Base-by-base conservation (phyloP, 2,329 filamentous ascomycete genomes). In the Stachybotrys chlorohalonatus region DNA sequence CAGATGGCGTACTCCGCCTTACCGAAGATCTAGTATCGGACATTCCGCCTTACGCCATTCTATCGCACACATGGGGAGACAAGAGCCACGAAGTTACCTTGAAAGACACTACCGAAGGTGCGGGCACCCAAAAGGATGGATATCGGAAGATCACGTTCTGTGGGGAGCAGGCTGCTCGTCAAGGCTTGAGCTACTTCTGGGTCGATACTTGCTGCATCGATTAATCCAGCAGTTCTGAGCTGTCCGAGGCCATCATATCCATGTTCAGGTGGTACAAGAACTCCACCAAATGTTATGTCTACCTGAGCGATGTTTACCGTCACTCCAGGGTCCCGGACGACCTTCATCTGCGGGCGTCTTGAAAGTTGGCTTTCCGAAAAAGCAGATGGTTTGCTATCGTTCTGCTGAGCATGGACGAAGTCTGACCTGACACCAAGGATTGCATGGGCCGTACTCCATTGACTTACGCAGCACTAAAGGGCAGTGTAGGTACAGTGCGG, bases 41-140 rank as follows among this genome's bases (percentile, higher is more conserved):
- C 31, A 45, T 57, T 11, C 58, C 56, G 11, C 56, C 56, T 6
- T 63, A 62, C 49, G 61, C 58, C 16, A 60, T 62, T 24, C 51
- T 63, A 11, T 62, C 61, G 45, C 61, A 63, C 50, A 63, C 58
- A 7, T 63, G 60, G 60, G 59, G 59, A 13, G 7, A 39, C 15
- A 47, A 59, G 31, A 52, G 48, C 42, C 51, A 60, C 9, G 60
- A 62, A 31, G 55, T 62, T 5, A 56, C 53, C 36, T 57, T 57
- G 16, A 47, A 48, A 13, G 58, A 61, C 52, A 17, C 59, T 15
- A 24, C 17, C 13, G 30, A 54, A 11, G 49, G 53, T 6, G 54
- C 49, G 13, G 51, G 52, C 31, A 6, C 53, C 31, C 30, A 56
- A 31, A 57, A 57, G 36, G 31, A 13, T 2, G 55, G 55, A 30